Evolutionary conservation across 2,329 filamentous ascomycete species (phyloP), one percentile per base, ranked within the genome.

Genomic region (Truncatella angustata): DNA sequence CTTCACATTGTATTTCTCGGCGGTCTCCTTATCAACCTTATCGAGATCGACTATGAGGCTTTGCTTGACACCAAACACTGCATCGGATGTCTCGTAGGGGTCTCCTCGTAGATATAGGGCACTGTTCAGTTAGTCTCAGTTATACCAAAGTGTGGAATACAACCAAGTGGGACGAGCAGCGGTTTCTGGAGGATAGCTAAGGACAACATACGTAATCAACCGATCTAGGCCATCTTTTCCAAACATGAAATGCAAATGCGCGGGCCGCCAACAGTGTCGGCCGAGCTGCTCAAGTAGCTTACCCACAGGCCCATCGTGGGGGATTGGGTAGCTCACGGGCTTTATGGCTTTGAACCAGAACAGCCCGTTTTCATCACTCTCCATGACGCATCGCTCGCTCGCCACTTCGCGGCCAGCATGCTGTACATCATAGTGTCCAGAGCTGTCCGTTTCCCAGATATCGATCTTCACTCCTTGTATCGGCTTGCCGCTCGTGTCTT

Each of bases 161-260:
- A 37, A 14, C n/a, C 30, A 4, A 26, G 36, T 32, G 28, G 14
- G 7, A 32, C 7, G 28, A 32, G 7, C 2, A 14, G 7, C 7
- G 28, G 14, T 9, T 32, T 14, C 14, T 14, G 28, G 28, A 32
- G 28, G 28, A 14, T 21, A 21, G 44, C 24, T 23, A 21, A 21
- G 26, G 45, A 30, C 9, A 9, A 84, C 85, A 57, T 75, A 92
- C 88, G 90, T 95, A 64, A 94, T 87, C 61, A 96, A 70, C 66
- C 87, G 82, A 73, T 96, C 90, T 73, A 82, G 91, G 0, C 88
- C 88, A 30, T 77, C 69, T 74, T 90, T 91, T 65, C 86, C 83
- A 71, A 96, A 91, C 88, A 95, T 94, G 63, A 94, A 94, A 69
- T 94, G 90, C 77, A 93, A 81, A 68, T 94, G 90, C 18, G 85